Conservation (phyloP, 2,329 filamentous ascomycete species). For the Ophiostoma ulmi region DNA sequence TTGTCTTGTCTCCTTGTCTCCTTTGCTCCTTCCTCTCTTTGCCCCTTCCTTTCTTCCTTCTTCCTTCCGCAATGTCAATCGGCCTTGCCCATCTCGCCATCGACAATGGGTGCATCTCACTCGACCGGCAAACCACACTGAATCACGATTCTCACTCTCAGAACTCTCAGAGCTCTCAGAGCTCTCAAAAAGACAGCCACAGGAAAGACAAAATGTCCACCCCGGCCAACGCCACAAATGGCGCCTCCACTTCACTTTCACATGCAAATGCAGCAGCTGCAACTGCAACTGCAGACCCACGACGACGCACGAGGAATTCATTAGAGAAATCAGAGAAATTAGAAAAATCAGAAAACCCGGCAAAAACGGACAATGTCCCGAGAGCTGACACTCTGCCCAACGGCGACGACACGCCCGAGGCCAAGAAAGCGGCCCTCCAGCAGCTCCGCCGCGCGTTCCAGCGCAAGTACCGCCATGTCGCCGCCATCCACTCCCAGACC, state of each 20-base stretch:
- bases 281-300: slow-evolving; percentile 16
- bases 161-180: neutral
- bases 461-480: slow-evolving; percentile 84
- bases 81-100: slow-evolving; percentile 19
- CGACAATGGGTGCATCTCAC: slow-evolving; percentile 24
- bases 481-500: slow-evolving; percentile 69
- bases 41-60: neutral
- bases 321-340: no score
- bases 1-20: neutral
- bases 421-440: slow-evolving; percentile 16
- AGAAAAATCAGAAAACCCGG: no score
- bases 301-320: slow-evolving; percentile 25
- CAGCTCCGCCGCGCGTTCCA: slow-evolving; percentile 39
- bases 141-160: slow-evolving; percentile 11
- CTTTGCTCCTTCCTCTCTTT: neutral
- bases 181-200: neutral
- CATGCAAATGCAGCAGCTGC: slow-evolving; percentile 17
- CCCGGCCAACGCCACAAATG: slow-evolving; percentile 12
- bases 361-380: neutral
- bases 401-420: neutral
- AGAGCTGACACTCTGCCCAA: neutral
- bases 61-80: slow-evolving; percentile 13
- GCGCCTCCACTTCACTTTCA: slow-evolving; percentile 19
- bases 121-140: slow-evolving; percentile 22
- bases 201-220: neutral